Evolutionary conservation across 345 rosid species (phyloP), one percentile per base, ranked within the genome.

Genomic region (Mangifera indica): DNA sequence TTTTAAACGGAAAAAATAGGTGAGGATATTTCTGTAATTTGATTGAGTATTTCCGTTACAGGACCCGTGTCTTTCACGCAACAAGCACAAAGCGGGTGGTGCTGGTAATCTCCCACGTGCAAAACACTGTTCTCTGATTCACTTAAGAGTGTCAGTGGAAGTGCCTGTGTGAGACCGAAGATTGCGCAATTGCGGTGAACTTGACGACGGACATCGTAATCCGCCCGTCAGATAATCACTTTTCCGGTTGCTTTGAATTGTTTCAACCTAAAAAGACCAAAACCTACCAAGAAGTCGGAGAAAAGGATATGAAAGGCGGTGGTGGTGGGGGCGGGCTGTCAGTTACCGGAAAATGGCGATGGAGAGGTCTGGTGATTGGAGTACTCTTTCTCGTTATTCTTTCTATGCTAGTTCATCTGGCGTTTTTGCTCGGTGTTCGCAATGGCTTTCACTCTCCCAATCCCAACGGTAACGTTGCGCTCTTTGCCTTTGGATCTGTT

Each of bases 361-460:
- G 97, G 97, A 84, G 86, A 76, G 77, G 84, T 63, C 82, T 90
- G 60, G 96, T 82, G 18, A 72, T 86, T 51, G 95, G 92, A 22
- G 97, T 92, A 3, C 88, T 90, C 63, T 86, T 87, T 66, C 98
- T 94, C 48, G 93, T 94, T 42, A 49, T 94, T 51, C 92, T 94
- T 60, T 94, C 98, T 25, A 92, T 92, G 98, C 89, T 94, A 62
- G 97, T 92, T 76, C 98, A 97, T 69, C 95, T 94, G 40, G 95
- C 87, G 58, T 90, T 94, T 76, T 81, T 94, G 70, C 93, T 90
- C 24, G 98, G 96, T 76, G 85, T 91, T 79, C 84, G 87, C 86
- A 89, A 86, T 22, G 87, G 98, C 70, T 89, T 94, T 70, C 92
- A 90, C 84, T 80, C 97, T 69, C 49, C 88, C 29, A 74, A 74